phyloP scores from a whole-genome alignment of 139 green algal species.

The Pleodorina starrii region DNA sequence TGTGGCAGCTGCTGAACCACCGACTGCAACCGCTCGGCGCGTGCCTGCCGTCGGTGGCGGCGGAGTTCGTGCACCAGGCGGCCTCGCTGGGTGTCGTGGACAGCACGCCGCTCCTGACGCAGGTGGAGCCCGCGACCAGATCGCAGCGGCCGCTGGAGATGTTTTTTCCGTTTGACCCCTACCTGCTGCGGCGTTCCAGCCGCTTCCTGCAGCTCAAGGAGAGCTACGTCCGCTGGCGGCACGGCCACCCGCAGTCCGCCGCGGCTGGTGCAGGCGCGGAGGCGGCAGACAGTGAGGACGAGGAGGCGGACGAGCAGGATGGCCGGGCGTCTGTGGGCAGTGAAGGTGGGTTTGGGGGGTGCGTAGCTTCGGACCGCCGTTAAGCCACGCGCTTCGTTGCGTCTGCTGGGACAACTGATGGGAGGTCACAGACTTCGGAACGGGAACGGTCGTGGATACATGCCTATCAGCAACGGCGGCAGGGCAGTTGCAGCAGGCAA shows the following conservation, averaged over 20 bases:
- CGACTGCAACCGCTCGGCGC: constrained; percentile 75
- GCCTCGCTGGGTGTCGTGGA: constrained; percentile 66
- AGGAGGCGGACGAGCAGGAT: constrained; percentile 40
- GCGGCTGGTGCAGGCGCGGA: neutral
- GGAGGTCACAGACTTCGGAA: no score
- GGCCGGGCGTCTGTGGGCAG: neutral
- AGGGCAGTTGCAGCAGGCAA: no score
- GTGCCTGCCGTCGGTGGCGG: constrained; percentile 76
- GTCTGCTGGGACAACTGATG: no score
- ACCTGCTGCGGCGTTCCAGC: constrained; percentile 86
- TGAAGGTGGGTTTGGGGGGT: neutral
- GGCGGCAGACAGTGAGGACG: constrained; percentile 20
- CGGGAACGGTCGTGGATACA: no score
- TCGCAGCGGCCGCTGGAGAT: constrained; percentile 84
- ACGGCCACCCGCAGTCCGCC: constrained; percentile 45
- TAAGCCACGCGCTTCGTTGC: no score
- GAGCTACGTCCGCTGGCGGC: constrained; percentile 74
- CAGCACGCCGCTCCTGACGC: constrained; percentile 28
- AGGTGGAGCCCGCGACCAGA: constrained; percentile 8
- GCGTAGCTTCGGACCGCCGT: no score
- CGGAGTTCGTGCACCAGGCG: constrained; percentile 77
- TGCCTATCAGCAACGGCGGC: no score
- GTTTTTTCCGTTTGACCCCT: constrained; percentile 97
- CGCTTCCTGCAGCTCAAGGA: constrained; percentile 66
- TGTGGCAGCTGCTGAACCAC: constrained; percentile 69